phyloP scores from a whole-genome alignment of 805 yeast genomes.

The Cyberlindnera subsufficiens region DNA sequence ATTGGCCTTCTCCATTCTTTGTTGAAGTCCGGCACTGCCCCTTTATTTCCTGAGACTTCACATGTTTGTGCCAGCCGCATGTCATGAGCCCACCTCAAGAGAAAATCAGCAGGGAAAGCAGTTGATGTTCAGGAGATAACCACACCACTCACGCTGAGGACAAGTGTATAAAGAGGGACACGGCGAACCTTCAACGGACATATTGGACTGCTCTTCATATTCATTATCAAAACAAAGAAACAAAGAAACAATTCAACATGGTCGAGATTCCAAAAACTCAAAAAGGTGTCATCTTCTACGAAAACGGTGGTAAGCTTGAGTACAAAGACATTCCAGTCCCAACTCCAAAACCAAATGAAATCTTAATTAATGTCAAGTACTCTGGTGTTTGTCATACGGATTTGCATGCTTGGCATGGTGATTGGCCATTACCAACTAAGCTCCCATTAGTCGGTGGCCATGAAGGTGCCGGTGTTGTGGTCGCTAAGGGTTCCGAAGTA shows the following conservation, averaged over 20 bases:
- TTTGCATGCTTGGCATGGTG: constrained; percentile 52
- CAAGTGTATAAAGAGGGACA: no score
- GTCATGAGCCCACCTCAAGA: no score
- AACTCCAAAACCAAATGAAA: constrained; percentile 47
- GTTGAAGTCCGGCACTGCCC: no score
- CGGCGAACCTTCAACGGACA: no score
- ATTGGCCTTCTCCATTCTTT: no score
- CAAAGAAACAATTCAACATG: not conserved
- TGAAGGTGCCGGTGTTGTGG: constrained; percentile 69
- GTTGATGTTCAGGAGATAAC: no score
- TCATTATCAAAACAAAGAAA: no score
- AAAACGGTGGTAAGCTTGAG: constrained; percentile 38
- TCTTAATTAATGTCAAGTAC: constrained; percentile 50
- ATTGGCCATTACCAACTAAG: constrained; percentile 53
- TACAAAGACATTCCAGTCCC: constrained; percentile 52
- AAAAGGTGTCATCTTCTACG: constrained; percentile 45
- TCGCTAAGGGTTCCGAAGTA: constrained; percentile 54
- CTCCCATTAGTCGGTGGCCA: constrained; percentile 67
- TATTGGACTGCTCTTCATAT: no score
- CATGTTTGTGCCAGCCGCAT: no score
- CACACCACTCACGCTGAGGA: not conserved
- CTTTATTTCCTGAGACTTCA: no score
- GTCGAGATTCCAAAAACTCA: constrained; percentile 35
- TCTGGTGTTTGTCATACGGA: constrained; percentile 65
- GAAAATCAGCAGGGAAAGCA: no score